These are phyloP conservation scores for Globisporangium canariense DNA, from an alignment of 352 stramenopile species.

Conservation along the genomic window DNA sequence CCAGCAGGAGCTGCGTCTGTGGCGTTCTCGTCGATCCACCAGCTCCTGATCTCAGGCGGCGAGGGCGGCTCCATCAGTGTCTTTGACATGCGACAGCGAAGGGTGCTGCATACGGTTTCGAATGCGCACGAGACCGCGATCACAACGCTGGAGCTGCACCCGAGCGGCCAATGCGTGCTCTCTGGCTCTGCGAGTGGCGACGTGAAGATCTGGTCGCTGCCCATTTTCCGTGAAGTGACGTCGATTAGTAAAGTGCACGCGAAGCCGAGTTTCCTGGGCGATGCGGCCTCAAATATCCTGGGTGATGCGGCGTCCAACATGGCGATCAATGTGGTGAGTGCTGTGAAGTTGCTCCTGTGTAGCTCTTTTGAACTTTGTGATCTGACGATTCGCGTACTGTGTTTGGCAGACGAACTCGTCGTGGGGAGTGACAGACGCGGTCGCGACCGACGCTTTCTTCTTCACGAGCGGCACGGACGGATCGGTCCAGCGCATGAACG, in stretches of 20 bases:
- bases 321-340: constrained; percentile 80
- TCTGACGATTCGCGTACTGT: neutral
- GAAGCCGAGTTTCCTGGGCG: constrained; percentile 77
- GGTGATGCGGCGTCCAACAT: constrained; percentile 81
- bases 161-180: constrained; percentile 74
- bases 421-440: constrained; percentile 78
- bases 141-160: constrained; percentile 76
- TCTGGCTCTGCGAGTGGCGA: constrained; percentile 80
- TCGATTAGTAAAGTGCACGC: constrained; percentile 70
- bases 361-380: neutral
- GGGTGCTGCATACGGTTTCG: constrained; percentile 80
- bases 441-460: constrained; percentile 78
- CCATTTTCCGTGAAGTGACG: constrained; percentile 80
- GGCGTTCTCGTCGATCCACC: constrained; percentile 72
- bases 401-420: constrained; percentile 65
- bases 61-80: constrained; percentile 76
- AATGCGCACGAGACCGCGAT: constrained; percentile 84
- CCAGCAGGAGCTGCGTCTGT: constrained; percentile 68
- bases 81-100: constrained; percentile 85
- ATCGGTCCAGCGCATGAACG: constrained; percentile 69
- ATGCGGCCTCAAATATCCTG: constrained; percentile 72
- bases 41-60: constrained; percentile 81
- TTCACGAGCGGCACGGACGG: constrained; percentile 84
- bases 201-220: constrained; percentile 87
- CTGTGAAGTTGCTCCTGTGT: neutral